A percentile compares a stretch with the other conserved stretches of the same genome.
Conservation (phyloP, 371 early-diverging fungal genomes). For the Lichtheimia corymbifera region DNA sequence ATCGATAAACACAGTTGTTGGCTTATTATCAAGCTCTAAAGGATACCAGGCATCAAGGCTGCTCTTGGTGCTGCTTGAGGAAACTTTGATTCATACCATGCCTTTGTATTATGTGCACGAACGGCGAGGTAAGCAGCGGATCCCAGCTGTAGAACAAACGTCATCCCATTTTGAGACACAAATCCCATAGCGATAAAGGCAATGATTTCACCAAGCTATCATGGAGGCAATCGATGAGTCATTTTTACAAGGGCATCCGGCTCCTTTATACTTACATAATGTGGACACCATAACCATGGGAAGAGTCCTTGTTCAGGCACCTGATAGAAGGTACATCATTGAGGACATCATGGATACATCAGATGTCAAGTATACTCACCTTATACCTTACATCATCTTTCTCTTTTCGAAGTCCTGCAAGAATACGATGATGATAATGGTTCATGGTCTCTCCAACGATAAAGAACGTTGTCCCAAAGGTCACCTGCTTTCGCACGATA, state of each 20-base stretch:
- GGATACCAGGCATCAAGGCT: constrained; percentile 32
- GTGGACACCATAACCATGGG: constrained; percentile 43
- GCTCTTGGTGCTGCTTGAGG: constrained; percentile 14
- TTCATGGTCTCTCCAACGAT: constrained; percentile 30
- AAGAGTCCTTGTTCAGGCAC: constrained; percentile 36
- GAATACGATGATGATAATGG: constrained; percentile 36
- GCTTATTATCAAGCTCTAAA: constrained; percentile 13
- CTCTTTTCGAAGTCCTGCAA: constrained; percentile 23
- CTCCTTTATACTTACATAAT: constrained; percentile 34
- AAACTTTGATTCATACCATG: constrained; percentile 37
- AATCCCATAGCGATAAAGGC: constrained; percentile 27
- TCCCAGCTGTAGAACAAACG: constrained; percentile 22
- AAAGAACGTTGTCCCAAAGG: constrained; percentile 21
- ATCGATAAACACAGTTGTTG: neutral
- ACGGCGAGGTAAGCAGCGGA: constrained; percentile 25
- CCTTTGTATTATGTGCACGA: constrained; percentile 33
- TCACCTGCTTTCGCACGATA: neutral
- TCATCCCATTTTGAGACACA: constrained; percentile 26
- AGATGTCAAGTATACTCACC: constrained; percentile 4
- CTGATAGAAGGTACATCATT: constrained; percentile 8
- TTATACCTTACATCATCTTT: constrained; percentile 27
- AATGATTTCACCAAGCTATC: constrained; percentile 39
- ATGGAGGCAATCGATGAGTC: neutral
- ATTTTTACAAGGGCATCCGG: neutral
- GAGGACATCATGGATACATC: neutral